These are phyloP conservation scores for Vaccinium macrocarpon DNA, from an alignment of 148 eudicot genomes.

Conservation along the genomic window DNA sequence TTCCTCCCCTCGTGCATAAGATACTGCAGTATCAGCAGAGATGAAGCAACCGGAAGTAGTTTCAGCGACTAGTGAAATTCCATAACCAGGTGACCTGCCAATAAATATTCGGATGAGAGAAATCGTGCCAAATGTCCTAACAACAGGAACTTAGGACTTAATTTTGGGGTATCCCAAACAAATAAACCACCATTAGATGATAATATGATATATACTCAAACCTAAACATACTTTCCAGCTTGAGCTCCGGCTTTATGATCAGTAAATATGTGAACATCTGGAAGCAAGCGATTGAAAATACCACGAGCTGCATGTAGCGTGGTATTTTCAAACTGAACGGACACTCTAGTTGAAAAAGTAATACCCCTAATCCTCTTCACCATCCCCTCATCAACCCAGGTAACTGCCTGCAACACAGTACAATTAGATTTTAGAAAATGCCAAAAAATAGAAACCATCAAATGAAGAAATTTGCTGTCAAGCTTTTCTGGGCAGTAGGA, in stretches of 20 bases:
- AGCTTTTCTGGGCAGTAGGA: background rate
- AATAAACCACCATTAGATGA: background rate
- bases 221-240: conserved; percentile 87
- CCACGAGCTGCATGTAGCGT: conserved; percentile 88
- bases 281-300: conserved; percentile 76
- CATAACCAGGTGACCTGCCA: conserved; percentile 92
- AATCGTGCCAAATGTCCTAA: background rate
- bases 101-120: conserved; percentile 9
- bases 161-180: conserved; percentile 9
- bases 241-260: conserved; percentile 75
- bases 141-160: background rate
- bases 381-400: conserved; percentile 90
- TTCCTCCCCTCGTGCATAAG: conserved; percentile 46
- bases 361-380: conserved; percentile 89
- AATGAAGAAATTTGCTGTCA: background rate
- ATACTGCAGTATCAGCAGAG: conserved; percentile 75
- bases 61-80: conserved; percentile 79
- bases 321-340: conserved; percentile 67
- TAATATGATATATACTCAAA: background rate
- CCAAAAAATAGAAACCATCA: background rate
- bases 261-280: conserved; percentile 75
- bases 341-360: conserved; percentile 69
- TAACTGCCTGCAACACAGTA: conserved; percentile 50
- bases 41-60: conserved; percentile 82
- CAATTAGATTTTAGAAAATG: background rate